Percentiles rank a stretch among this genome's conserved stretches.
phyloP scores from a whole-genome alignment of 2,329 filamentous ascomycete species.

The Sclerotinia subarctica region DNA sequence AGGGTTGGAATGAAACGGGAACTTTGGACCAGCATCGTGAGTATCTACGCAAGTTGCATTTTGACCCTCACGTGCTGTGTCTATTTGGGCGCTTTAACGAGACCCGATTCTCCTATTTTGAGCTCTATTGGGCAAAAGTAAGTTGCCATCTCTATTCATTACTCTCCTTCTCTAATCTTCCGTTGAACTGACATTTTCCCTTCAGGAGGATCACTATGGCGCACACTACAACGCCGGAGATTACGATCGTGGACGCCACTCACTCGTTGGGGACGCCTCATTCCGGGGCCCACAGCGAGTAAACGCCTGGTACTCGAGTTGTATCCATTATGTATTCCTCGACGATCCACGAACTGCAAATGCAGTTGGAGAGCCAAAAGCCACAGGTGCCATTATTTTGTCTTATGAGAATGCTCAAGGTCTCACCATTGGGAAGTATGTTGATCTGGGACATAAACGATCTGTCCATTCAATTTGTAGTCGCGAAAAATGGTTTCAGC shows the following conservation, averaged over 20 bases:
- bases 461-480: slow-evolving; percentile 40
- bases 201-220: slow-evolving; percentile 57
- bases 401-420: slow-evolving; percentile 38
- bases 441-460: slow-evolving; percentile 43
- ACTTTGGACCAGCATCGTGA: slow-evolving; percentile 70
- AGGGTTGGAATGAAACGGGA: slow-evolving; percentile 77
- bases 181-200: neutral
- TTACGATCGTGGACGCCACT: slow-evolving; percentile 59
- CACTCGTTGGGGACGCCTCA: slow-evolving; percentile 54
- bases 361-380: slow-evolving; percentile 69
- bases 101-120: slow-evolving; percentile 71
- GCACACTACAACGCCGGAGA: slow-evolving; percentile 54
- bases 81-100: slow-evolving; percentile 71
- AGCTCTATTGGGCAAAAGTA: slow-evolving; percentile 74
- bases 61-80: slow-evolving; percentile 68
- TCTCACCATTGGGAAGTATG: slow-evolving; percentile 39
- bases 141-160: neutral
- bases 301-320: slow-evolving; percentile 58
- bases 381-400: slow-evolving; percentile 65
- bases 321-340: slow-evolving; percentile 62
- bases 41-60: slow-evolving; percentile 62
- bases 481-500: slow-evolving; percentile 44
- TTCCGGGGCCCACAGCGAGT: slow-evolving; percentile 60
- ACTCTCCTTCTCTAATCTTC: too few relatives aligned
- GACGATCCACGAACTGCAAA: slow-evolving; percentile 56